Conservation (phyloP, 805 yeast species). For the Scheffersomyces amazonensis region DNA sequence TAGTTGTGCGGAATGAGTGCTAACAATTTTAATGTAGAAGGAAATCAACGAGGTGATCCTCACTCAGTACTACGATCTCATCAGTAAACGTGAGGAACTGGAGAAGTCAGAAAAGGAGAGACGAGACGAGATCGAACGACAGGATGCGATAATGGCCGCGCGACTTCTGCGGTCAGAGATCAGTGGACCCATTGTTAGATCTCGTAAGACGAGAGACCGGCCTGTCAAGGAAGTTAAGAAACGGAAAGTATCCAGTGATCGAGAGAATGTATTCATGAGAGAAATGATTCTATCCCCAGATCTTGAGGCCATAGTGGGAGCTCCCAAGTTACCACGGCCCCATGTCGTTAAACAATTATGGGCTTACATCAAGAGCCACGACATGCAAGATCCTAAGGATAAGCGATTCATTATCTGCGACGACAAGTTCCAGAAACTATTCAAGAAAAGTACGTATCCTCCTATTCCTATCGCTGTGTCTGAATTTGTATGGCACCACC, state of each 20-base stretch:
- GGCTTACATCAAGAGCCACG: slow-evolving; percentile 62
- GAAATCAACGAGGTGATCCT: slow-evolving; percentile 59
- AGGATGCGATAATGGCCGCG: slow-evolving; percentile 53
- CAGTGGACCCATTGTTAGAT: slow-evolving; percentile 18
- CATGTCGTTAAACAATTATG: slow-evolving; percentile 69
- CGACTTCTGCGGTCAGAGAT: slow-evolving; percentile 37
- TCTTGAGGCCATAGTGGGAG: slow-evolving; percentile 47
- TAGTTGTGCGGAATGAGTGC: no score
- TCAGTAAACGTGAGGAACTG: slow-evolving; percentile 36
- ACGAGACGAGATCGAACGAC: slow-evolving; percentile 36
- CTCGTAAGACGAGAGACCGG: slow-evolving; percentile 5
- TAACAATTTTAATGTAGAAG: slow-evolving; percentile 35
- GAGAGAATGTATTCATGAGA: slow-evolving; percentile 39
- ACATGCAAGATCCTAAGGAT: slow-evolving; percentile 66
- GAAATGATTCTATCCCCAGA: slow-evolving; percentile 49
- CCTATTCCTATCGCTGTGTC: no score
- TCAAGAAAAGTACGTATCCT: slow-evolving; percentile 49
- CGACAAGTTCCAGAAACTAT: slow-evolving; percentile 50
- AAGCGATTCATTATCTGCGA: slow-evolving; percentile 65
- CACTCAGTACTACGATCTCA: slow-evolving; percentile 50
- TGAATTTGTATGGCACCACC: not conserved
- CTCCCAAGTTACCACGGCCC: slow-evolving; percentile 52
- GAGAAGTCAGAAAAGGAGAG: slow-evolving; percentile 14
- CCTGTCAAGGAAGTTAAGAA: slow-evolving; percentile 4
- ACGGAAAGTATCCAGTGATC: slow-evolving; percentile 8